Base-by-base conservation (phyloP, 2,329 filamentous ascomycete genomes). In the Pochonia chlamydosporia region DNA sequence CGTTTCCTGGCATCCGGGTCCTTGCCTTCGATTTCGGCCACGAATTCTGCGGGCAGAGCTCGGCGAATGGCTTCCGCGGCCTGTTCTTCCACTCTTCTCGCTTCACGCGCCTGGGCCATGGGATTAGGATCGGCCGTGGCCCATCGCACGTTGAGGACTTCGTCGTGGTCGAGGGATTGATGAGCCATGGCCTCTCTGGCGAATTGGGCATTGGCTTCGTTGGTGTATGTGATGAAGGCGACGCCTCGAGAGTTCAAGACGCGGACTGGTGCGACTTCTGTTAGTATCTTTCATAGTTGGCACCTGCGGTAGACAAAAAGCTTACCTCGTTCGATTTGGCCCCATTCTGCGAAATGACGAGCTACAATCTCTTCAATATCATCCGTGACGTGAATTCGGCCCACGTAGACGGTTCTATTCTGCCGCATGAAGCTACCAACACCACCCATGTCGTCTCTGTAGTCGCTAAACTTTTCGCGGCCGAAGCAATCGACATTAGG, bases 321-420 rank as follows among this genome's bases (percentile, higher is more conserved):
- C 69, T 55, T 63, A 72, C 69, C 84, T 39, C 93, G 81, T 64
- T 97, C 92, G 43, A 99, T 74, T 59, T 91, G 87, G 1, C 93
- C 93, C 91, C 91, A 99, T 76, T 99, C 93, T 21, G 89, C 86
- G 63, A 97, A 96, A 68, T 99, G 93, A 13, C 95, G 78, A 25
- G 92, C 85, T 5, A 97, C 92, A 30, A 97, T 81, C 68, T 99
- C 93, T 63, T 99, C 92, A 52, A 97, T 96, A 61, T 97, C 92
- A 65, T 97, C 93, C 11, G 85, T 92, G 30, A 96, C 92, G 65
- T 96, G 89, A 64, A 99, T 96, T 41, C 91, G 77, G 5, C 93
- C 93, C 1, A 96, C 81, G 59, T 99, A 99, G 5, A 99, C 74
- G 1, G 93, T 99, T 26, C 93, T 78, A 63, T 99, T 99, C 61